Evolutionary conservation across 2,329 filamentous ascomycete species (phyloP), one percentile per base, ranked within the genome.

Genomic region (Talaromyces atroroseus): DNA sequence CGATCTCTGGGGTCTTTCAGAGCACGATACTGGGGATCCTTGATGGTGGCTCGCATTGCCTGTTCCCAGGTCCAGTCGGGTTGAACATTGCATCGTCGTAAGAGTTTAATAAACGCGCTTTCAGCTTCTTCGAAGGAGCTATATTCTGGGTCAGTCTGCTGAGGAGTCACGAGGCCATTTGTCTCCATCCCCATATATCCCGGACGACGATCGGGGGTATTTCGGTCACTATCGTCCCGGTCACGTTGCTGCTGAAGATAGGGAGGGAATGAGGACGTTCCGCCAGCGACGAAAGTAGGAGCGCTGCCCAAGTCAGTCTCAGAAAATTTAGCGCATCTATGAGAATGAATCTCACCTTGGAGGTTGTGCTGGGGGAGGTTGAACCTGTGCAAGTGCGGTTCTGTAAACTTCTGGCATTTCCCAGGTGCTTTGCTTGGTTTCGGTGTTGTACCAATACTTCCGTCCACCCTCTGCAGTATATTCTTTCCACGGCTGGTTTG

Each of bases 401-500:
- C 89, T 90, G 75, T 92, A 92, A 60, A 77, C 84, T 55, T 90
- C 88, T 56, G 94, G 94, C 82, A 96, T 92, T 67, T 92, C 88
- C 94, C 94, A 99, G 32, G 89, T 90, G 71, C 91, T 97, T 76
- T 91, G 83, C 74, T 92, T 92, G 46, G 89, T 92, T 73, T 95
- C 88, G 34, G 86, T 89, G 72, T 99, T 94, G 73, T 92, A 92
- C 89, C 91, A 99, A 75, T 99, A 99, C 69, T 92, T 90, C 65
- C 87, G 85, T 48, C 92, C 94, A 61, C 90, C 89, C 60, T 91
- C 85, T 21, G 89, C 86, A 24, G 87, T 90, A 68, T 95, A 94
- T 73, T 96, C 90, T 68, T 92, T 94, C 91, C 92, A 99, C 61
- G 89, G 89, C 64, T 94, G 89, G 65, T 87, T 86, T 51, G 87